A percentile compares a stretch with the other conserved stretches of the same genome.
These are phyloP conservation scores for Penicillium concentricum DNA, from an alignment of 2,329 filamentous ascomycete genomes.

Conservation along the genomic window DNA sequence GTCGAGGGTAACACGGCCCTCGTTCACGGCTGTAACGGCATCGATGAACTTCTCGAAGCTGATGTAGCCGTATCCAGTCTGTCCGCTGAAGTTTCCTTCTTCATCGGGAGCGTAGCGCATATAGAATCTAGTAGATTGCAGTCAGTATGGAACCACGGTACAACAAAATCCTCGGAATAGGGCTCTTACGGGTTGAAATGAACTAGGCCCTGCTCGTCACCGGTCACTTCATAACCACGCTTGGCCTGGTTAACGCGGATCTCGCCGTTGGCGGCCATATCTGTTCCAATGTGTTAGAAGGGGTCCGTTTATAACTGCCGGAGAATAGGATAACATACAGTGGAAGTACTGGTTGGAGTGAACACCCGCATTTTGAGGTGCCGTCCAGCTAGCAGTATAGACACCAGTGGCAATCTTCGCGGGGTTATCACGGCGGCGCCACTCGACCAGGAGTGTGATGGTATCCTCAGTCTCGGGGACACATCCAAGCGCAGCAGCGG, in stretches of 20 bases:
- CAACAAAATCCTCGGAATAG: neutral
- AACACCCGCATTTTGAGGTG: slow-evolving; percentile 87
- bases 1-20: slow-evolving; percentile 67
- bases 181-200: slow-evolving; percentile 78
- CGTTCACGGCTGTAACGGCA: slow-evolving; percentile 75
- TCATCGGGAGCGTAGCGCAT: slow-evolving; percentile 94
- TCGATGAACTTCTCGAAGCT: slow-evolving; percentile 97
- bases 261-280: slow-evolving; percentile 80
- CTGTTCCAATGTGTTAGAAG: slow-evolving; percentile 22
- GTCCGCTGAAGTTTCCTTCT: slow-evolving; percentile 89
- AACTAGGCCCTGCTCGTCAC: slow-evolving; percentile 68
- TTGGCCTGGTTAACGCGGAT: slow-evolving; percentile 90
- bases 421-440: slow-evolving; percentile 70
- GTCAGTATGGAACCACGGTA: neutral
- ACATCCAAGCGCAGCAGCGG: slow-evolving; percentile 76
- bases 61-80: slow-evolving; percentile 89
- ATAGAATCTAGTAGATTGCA: slow-evolving; percentile 62
- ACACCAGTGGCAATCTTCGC: slow-evolving; percentile 77
- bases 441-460: slow-evolving; percentile 85
- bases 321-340: slow-evolving; percentile 44
- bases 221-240: slow-evolving; percentile 91
- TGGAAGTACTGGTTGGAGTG: slow-evolving; percentile 98
- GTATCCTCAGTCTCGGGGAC: slow-evolving; percentile 83
- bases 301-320: neutral
- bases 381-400: slow-evolving; percentile 93